Base-by-base conservation (phyloP, 1,139 yeast genomes). In the Pichia sp. region DNA sequence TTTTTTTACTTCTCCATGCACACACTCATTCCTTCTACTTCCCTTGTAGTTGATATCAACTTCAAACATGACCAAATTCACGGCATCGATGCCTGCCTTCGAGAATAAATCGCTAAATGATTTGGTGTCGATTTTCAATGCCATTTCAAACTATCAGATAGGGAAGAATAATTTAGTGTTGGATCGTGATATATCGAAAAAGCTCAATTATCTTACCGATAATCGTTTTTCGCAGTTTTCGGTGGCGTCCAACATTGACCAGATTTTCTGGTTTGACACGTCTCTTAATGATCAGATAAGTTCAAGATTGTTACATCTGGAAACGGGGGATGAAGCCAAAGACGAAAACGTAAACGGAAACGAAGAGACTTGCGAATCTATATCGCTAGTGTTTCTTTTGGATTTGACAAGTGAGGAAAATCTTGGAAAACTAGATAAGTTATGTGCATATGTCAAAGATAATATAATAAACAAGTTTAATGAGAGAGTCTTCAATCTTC, bases 121-220 rank as follows among this genome's bases (percentile, higher is more conserved):
- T n/a, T 44, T 55, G 29, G 37, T 48, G 4, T 29, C 47, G n/a
- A 53, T 55, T 5, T 55, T 55, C 43, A 40, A 41, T 4, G 26
- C 37, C 11, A 55, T 55, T 8, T 44, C 54, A 3, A 23, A 44
- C 3, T 32, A 36, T 4, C 40, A 41, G n/a, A 8, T 23, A 6
- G 41, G 38, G 11, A 23, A 42, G 23, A 36, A 45, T 29, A 40
- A 36, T 16, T 29, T 47, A 3, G 23, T 47, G 3, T 29, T 57
- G 31, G 50, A 47, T 34, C 44, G 38, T 27, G 39, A 42, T 7
- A 28, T 47, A 6, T 43, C 48, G 9, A 28, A 6, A 36, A 42
- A 43, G 6, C 11, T 47, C 28, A 45, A 47, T 34, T 45, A 37
- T 29, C n/a, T 47, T 3, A 47, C 50, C 23, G 36, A 45, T 23